Evolutionary conservation across 345 rosid genomes (phyloP), one percentile per base, ranked within the genome.

Genomic region (Eucalyptus pauciflora): DNA sequence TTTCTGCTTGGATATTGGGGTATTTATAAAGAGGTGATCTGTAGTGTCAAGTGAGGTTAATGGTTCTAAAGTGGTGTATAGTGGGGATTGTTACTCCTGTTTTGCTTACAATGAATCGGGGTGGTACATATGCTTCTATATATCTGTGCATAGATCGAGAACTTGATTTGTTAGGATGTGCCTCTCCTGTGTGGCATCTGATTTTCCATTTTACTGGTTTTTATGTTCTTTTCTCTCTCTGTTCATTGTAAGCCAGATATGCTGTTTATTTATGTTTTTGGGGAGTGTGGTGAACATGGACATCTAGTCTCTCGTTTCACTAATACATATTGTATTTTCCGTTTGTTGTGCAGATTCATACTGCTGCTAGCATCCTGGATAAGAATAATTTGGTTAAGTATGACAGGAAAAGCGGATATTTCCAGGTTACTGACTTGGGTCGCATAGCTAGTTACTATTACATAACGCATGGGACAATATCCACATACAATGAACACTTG

Each of bases 371-470:
- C 18, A 88, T 96, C 88, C 92, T 98, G 95, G 99, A 98, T 94
- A 97, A 91, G 89, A 97, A 94, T 90, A 97, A 97, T 93, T 92
- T 98, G 95, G 94, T 97, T 25, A 98, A 95, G 93, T 97, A 98
- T 88, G 99, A 97, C 89, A 92, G 95, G 89, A 97, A 98, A 92
- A 96, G 98, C 90, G 99, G 99, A 87, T 95, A 94, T 92, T 98
- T 98, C 93, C 99, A 98, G 93, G 98, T 94, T 62, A 97, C 99
- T n/a, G 99, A 97, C 92, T 92, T 98, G 95, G 99, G 99, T 86
- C 96, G 99, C n/a, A 97, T 98, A 91, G 99, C 99, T 50, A 97
- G 99, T 93, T 98, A 97, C 90, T 96, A 95, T 90, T 98, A 98
- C 90, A 96, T 95, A 88, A 93, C 94, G 90, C 98, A 98, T 89